A percentile compares a stretch with the other conserved stretches of the same genome.
phyloP scores from a whole-genome alignment of 1,139 yeast species.

The Suhomyces bokatorum region DNA sequence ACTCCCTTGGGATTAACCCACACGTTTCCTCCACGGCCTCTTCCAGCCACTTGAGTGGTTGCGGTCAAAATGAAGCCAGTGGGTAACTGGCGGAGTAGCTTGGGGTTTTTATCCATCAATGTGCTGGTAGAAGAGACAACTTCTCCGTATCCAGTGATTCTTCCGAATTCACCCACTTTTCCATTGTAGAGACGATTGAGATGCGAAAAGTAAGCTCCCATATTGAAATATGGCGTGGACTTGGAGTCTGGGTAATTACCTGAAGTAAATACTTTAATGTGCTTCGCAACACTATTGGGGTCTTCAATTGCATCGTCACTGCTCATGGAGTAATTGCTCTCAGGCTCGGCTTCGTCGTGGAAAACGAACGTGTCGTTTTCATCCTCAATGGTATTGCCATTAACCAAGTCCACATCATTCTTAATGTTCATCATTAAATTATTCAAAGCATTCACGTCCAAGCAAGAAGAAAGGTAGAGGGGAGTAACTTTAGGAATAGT shows the following conservation, averaged over 20 bases:
- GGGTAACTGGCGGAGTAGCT: constrained; percentile 59
- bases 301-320: constrained; percentile 55
- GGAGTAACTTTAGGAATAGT: constrained; percentile 75
- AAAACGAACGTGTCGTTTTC: constrained; percentile 55
- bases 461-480: constrained; percentile 42
- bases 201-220: constrained; percentile 51
- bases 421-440: constrained; percentile 33
- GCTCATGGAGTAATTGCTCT: constrained; percentile 19
- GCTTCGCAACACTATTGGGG: constrained; percentile 56
- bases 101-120: constrained; percentile 70
- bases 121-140: constrained; percentile 88
- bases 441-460: constrained; percentile 23
- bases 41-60: constrained; percentile 82
- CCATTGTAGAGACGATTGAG: constrained; percentile 36
- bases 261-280: constrained; percentile 46
- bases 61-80: constrained; percentile 74
- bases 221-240: constrained; percentile 72
- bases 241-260: constrained; percentile 46
- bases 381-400: constrained; percentile 48
- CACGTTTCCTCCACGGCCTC: constrained; percentile 92
- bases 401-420: constrained; percentile 43
- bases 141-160: constrained; percentile 73
- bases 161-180: constrained; percentile 52
- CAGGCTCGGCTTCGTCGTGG: constrained; percentile 32
- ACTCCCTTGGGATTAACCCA: constrained; percentile 97